phyloP scores from a whole-genome alignment of 441 rosid species.

The Jatropha podagrica region DNA sequence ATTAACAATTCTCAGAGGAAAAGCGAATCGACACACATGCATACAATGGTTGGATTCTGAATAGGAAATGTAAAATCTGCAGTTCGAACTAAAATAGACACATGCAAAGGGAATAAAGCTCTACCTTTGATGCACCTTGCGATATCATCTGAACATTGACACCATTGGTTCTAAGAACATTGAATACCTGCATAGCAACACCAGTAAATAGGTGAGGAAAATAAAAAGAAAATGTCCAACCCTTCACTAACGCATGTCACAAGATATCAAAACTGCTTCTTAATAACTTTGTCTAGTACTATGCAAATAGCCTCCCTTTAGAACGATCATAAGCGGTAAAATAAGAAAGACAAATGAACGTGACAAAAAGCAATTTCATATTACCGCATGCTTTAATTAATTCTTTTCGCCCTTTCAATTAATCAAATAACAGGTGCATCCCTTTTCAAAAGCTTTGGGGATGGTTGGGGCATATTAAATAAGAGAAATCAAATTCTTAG shows the following conservation, averaged over 20 bases:
- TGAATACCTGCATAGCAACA: constrained; percentile 56
- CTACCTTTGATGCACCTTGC: constrained; percentile 96
- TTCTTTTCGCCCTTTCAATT: neutral
- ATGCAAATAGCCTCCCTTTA: neutral
- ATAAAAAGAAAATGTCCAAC: neutral
- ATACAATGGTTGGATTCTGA: constrained; percentile 1
- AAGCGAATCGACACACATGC: constrained; percentile 1
- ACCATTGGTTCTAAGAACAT: constrained; percentile 73
- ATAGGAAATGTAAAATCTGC: neutral
- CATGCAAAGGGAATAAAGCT: neutral
- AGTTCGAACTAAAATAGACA: neutral
- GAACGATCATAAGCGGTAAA: neutral
- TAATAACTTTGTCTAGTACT: neutral
- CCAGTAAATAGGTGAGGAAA: neutral
- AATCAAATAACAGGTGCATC: neutral
- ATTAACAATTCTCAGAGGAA: no score
- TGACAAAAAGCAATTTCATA: neutral
- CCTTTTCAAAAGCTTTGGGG: neutral
- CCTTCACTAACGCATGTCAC: no score
- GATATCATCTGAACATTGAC: constrained; percentile 98
- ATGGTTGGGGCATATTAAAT: neutral
- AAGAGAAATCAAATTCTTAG: neutral
- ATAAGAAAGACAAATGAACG: neutral
- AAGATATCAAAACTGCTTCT: neutral
- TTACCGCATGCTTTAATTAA: neutral